phyloP scores from a whole-genome alignment of 2,329 filamentous ascomycete genomes.

The Cadophora sp. region DNA sequence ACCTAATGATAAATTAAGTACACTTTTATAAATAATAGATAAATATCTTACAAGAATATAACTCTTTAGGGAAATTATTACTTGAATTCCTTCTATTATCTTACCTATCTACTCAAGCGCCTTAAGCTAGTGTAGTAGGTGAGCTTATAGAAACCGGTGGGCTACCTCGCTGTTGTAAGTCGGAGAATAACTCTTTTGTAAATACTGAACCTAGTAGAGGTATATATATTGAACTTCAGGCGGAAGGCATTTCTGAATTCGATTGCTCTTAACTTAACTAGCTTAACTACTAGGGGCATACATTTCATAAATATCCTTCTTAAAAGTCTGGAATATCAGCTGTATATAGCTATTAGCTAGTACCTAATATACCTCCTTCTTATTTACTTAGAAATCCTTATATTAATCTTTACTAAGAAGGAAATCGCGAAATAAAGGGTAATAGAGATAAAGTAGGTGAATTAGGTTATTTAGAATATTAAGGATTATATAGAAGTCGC shows the following conservation, averaged over 20 bases:
- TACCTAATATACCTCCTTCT: constrained; percentile 41
- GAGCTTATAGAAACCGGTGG: constrained; percentile 17
- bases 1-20: too few relatives aligned
- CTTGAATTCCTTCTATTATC: too few relatives aligned
- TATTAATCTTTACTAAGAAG: constrained; percentile 36
- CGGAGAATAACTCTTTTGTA: constrained; percentile 17
- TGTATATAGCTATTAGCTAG: constrained; percentile 42
- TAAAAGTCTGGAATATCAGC: constrained; percentile 43
- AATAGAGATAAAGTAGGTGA: constrained; percentile 31
- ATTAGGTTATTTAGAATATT: constrained; percentile 28
- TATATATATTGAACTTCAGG: constrained; percentile 18
- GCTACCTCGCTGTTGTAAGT: neutral
- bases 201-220: constrained; percentile 14
- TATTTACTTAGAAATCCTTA: constrained; percentile 41
- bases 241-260: constrained; percentile 28
- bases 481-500: constrained; percentile 17
- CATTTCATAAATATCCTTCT: constrained; percentile 28
- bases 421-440: constrained; percentile 45
- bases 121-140: constrained; percentile 13
- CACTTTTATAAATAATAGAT: too few relatives aligned
- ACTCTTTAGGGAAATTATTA: too few relatives aligned
- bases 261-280: constrained; percentile 26
- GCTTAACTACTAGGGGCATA: constrained; percentile 32
- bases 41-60: too few relatives aligned
- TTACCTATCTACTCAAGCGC: neutral